These are phyloP conservation scores for Trypethelium eluteriae DNA, from an alignment of 495 filamentous ascomycete genomes.

Conservation along the genomic window DNA sequence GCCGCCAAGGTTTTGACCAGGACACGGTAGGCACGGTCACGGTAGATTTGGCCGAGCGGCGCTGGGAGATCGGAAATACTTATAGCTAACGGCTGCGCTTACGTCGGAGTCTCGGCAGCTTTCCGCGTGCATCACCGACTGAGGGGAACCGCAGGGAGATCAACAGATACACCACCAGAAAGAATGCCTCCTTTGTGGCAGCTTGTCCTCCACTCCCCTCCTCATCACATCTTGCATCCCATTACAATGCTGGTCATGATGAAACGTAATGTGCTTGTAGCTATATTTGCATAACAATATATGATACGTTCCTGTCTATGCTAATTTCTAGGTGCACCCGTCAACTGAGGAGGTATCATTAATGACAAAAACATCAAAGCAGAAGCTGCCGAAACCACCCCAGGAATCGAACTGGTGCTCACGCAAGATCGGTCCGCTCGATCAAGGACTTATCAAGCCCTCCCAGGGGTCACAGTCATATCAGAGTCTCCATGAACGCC, in stretches of 20 bases:
- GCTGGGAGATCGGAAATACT: no score
- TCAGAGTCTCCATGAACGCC: conserved; percentile 9
- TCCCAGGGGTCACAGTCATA: background rate
- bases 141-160: background rate
- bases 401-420: background rate
- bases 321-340: background rate
- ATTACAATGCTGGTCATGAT: no score
- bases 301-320: background rate
- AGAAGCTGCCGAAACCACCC: background rate
- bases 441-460: background rate
- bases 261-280: no score
- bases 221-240: background rate
- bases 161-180: background rate
- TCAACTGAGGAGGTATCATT: conserved; percentile 4
- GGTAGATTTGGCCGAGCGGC: no score
- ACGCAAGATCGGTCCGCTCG: background rate
- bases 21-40: background rate
- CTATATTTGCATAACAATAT: no score
- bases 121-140: background rate
- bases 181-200: background rate
- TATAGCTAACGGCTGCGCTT: no score
- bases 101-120: background rate
- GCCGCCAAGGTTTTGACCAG: conserved; percentile 3
- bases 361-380: background rate
- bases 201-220: background rate